These are phyloP conservation scores for Linnemannia schmuckeri DNA, from an alignment of 192 early-diverging fungal genomes.

Conservation along the genomic window DNA sequence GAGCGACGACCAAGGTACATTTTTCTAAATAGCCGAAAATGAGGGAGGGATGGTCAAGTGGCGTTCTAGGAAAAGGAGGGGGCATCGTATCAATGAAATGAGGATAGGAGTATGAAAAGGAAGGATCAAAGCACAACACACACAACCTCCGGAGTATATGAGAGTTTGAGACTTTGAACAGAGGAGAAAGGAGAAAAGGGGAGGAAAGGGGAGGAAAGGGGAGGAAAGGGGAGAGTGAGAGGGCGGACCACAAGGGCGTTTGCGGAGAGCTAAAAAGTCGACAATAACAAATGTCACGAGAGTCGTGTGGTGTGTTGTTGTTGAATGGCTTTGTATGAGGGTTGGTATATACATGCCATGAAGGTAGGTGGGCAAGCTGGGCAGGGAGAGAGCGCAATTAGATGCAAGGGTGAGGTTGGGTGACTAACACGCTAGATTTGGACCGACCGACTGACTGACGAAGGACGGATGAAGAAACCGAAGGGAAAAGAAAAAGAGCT, in stretches of 20 bases:
- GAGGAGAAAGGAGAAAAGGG: neutral
- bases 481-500: neutral
- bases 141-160: neutral
- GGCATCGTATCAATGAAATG: neutral
- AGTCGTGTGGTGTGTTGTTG: neutral
- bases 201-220: neutral
- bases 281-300: neutral
- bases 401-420: too few relatives aligned
- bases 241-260: constrained; percentile 2
- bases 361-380: neutral
- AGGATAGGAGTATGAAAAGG: constrained; percentile 6
- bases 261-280: neutral
- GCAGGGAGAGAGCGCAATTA: neutral
- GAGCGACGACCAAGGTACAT: neutral
- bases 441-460: neutral
- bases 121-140: neutral
- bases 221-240: neutral
- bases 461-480: neutral
- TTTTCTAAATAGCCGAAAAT: neutral
- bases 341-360: neutral
- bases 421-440: too few relatives aligned
- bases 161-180: neutral
- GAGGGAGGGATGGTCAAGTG: neutral
- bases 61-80: neutral
- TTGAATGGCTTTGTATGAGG: too few relatives aligned